Base-by-base conservation (phyloP, 192 early-diverging fungal species). In the Coemansia furcata region DNA sequence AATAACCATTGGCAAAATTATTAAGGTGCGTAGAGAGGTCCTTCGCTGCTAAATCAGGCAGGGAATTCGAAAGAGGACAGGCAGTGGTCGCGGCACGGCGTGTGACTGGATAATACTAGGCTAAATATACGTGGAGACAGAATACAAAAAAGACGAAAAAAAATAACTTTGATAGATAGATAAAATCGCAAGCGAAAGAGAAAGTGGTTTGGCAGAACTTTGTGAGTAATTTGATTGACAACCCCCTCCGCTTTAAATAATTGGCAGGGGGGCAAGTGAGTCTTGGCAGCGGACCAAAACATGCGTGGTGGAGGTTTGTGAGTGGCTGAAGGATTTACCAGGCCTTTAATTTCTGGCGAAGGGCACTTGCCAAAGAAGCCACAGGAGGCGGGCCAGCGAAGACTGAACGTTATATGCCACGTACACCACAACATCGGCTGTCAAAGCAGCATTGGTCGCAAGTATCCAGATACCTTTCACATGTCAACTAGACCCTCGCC, bases 221-320 rank as follows among this genome's bases (percentile, higher is more conserved):
- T 4, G 21, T 50, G 47, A 50, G 50, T 54, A 54, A 32, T 50
- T 50, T 50, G 36, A 29, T 39, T 38, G 38, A 40, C 10, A 40
- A 40, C 10, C 11, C 14, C 64, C 39, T 40, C 38, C 39, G 42
- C 54, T 66, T 60, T 17, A 23, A 35, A 9, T 33, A 42, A 9
- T 59, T 33, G 47, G 47, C n/a, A 26, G 10, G n/a, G 47, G 39
- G 39, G 39, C 39, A 40, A 14, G 17, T 44, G 43, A 17, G 43
- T 3, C 50, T 54, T 54, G 50, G 50, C 50, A 14, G 43, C 40
- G 3, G 5, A 37, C 32, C 23, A 42, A 66, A 65, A 66, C 36
- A 47, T 17, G 47, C 36, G 58, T 19, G 68, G 77, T 79, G 77
- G 77, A 79, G 39, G 71, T 74, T 79, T 79, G 39, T 33, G 4